Base-by-base conservation (phyloP, 768 basidiomycete species). In the Suillus clintonianus region DNA sequence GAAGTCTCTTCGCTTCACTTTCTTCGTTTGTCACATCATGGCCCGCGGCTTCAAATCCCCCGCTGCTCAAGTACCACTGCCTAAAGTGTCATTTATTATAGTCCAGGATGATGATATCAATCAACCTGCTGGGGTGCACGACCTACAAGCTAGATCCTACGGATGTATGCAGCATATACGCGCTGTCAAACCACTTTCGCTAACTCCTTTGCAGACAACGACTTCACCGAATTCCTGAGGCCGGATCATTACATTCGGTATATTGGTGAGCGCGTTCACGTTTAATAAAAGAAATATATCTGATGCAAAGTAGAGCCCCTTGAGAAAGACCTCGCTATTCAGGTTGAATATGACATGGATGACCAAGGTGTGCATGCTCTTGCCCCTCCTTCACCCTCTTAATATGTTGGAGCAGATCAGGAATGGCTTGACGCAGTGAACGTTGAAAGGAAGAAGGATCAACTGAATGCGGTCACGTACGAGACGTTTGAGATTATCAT, bases 321-420 rank as follows among this genome's bases (percentile, higher is more conserved):
- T 67, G 97, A 99, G 73, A 88, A 86, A 54, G 97, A 99, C 67
- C 85, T 99, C 19, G 90, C 91, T 8, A 86, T 87, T 43, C 95
- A 97, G 68, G 97, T 99, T 27, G 97, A 99, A 76, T 99, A 99
- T 81, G 97, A 99, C 73, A 99, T 99, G 95, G 97, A 99, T 72
- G 97, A 98, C 73, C 96, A 98, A 86, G 96, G 95, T 91, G 42
- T 22, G 81, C 69, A 22, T 13, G 19, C 39, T 13, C 22, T 59
- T 48, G 19, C 42, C 27, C 7, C 43, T 61, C 19, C 50, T 22
- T 45, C 30, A 57, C 61, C 50, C 45, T 17, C 62, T 67, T 63
- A 67, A 59, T 34, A 15, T 36, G 60, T 42, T 19, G 34, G 15
- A 54, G 43, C 70, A 96, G 96, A 99, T 78, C 89, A 94, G 76